Evolutionary conservation across 306 rosid species (phyloP), one percentile per base, ranked within the genome.

Genomic region (Rosa rugosa): DNA sequence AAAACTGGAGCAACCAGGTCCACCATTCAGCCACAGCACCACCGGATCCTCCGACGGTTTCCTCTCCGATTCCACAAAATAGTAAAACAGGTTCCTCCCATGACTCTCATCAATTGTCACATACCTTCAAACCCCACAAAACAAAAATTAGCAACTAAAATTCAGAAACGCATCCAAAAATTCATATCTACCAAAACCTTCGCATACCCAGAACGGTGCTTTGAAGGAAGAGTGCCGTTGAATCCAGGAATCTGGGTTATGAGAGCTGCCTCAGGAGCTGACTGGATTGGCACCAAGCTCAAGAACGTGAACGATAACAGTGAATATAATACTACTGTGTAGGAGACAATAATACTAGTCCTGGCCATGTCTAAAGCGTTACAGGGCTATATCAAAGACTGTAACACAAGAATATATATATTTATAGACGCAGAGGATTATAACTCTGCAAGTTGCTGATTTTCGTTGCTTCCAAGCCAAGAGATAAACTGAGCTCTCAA

Each of bases 1-100:
- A 54, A 95, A 85, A 80, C 99, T 95, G 79, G 99, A 95, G 77
- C 99, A 92, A 8, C 98, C 99, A 0, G 99, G 99, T 62, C 99
- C 99, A 12, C 99, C 99, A 64, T 95, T 95, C 69, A 95, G 96
- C 99, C 99, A 95, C n/a, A 95, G 88, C 85, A 91, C 98, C 80
- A 95, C 83, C 0, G 99, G 98, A 84, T 95, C 99, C 83, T 84
- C 79, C 20, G 89, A 68, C n/a, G 98, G 93, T 51, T 90, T 89
- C 59, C 90, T 76, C 81, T 92, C 96, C 11, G 99, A 95, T 54
- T 72, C 91, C 60, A 92, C 90, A 38, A 95, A 91, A 69, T 92
- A 92, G 74, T 95, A 95, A 73, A 82, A 95, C 87, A 93, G 83
- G 71, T 85, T 95, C 88, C 78, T 90, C 70, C 91, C 97, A 80